Evolutionary conservation across 2,329 filamentous ascomycete species (phyloP).

Genomic region (Hypoxylon sp.): DNA sequence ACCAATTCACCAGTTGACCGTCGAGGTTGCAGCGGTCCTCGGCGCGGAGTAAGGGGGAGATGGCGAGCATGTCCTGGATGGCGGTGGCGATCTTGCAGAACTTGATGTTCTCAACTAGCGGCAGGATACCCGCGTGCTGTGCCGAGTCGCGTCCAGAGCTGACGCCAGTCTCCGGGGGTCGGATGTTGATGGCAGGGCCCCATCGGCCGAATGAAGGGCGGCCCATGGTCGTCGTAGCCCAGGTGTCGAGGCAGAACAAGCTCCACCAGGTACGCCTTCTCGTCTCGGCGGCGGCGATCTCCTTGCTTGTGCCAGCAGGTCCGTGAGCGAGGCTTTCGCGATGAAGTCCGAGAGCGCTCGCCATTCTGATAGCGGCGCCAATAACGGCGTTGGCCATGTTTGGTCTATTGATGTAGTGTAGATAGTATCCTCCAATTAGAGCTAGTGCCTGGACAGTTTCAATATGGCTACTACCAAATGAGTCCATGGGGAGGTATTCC

Average conservation of each 20-base stretch:
- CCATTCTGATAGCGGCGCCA: conserved; percentile 80
- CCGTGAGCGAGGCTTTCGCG: conserved; percentile 68
- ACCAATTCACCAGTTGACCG: conserved; percentile 78
- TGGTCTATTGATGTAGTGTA: conserved; percentile 83
- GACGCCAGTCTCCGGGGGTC: conserved; percentile 69
- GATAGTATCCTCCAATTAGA: conserved; percentile 81
- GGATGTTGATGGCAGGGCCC: conserved; percentile 77
- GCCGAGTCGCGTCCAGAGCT: conserved; percentile 65
- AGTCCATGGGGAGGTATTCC: conserved; percentile 76
- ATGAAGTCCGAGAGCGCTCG: conserved; percentile 80
- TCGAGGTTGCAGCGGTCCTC: conserved; percentile 78
- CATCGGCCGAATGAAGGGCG: conserved; percentile 78
- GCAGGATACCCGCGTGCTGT: conserved; percentile 76
- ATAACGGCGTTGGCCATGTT: conserved; percentile 83
- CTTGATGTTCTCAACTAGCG: conserved; percentile 81
- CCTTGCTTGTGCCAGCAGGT: conserved; percentile 56
- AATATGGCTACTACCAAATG: conserved; percentile 78
- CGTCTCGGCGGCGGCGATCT: conserved; percentile 71
- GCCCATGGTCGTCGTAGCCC: conserved; percentile 79
- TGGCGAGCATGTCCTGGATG: conserved; percentile 82
- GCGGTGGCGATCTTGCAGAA: conserved; percentile 85
- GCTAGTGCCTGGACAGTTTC: conserved; percentile 80
- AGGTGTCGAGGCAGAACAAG: conserved; percentile 80
- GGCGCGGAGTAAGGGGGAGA: conserved; percentile 75
- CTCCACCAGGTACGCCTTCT: conserved; percentile 81